Conservation (phyloP, 495 filamentous ascomycete species). For the Penicillium bovifimosum region DNA sequence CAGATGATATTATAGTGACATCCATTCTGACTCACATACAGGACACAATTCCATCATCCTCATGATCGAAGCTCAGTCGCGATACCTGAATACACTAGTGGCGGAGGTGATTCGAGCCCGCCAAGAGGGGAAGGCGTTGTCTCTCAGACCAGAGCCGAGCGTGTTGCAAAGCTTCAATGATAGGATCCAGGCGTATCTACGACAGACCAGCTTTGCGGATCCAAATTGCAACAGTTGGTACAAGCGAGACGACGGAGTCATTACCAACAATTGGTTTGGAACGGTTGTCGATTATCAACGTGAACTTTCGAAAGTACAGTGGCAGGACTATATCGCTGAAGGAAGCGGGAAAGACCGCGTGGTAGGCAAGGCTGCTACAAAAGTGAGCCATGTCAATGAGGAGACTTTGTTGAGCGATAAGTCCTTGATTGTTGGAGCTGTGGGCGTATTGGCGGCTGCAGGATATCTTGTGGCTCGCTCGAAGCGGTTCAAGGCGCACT, state of each 20-base stretch:
- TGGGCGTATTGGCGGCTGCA: slow-evolving; percentile 20
- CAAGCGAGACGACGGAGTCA: slow-evolving; percentile 46
- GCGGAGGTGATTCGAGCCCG: slow-evolving; percentile 33
- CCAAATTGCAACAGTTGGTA: slow-evolving; percentile 53
- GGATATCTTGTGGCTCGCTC: slow-evolving; percentile 13
- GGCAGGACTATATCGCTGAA: slow-evolving; percentile 43
- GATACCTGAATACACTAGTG: slow-evolving; percentile 47
- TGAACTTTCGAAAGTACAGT: slow-evolving; percentile 36
- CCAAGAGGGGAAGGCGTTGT: slow-evolving; percentile 30
- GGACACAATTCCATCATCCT: slow-evolving; percentile 52
- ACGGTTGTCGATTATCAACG: slow-evolving; percentile 49
- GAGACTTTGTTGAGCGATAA: slow-evolving; percentile 34
- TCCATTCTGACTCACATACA: slow-evolving; percentile 5
- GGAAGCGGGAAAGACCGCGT: slow-evolving; percentile 32
- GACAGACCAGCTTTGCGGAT: slow-evolving; percentile 45
- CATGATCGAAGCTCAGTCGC: slow-evolving; percentile 55
- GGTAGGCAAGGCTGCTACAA: slow-evolving; percentile 26
- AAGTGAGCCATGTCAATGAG: slow-evolving; percentile 41
- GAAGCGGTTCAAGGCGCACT: not conserved
- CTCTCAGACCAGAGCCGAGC: slow-evolving; percentile 31
- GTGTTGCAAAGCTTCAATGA: slow-evolving; percentile 41
- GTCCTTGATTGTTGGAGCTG: slow-evolving; percentile 28
- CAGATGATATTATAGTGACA: not conserved
- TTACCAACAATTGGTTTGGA: slow-evolving; percentile 54
- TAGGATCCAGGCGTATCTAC: slow-evolving; percentile 39